These are phyloP conservation scores for Neonectria hederae DNA, from an alignment of 2,329 filamentous ascomycete species.

Conservation along the genomic window DNA sequence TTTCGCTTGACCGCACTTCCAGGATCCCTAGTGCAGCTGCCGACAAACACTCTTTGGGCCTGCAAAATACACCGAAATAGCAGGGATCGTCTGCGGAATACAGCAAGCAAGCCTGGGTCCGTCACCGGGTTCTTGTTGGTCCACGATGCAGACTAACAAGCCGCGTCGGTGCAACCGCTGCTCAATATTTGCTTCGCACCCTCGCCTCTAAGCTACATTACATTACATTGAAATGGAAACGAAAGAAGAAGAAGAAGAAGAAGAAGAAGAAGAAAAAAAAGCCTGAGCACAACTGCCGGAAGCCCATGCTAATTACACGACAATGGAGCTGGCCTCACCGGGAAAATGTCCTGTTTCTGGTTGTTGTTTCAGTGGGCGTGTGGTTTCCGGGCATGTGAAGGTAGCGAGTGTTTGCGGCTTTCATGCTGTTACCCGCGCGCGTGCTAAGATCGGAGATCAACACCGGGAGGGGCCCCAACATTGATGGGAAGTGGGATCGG, in stretches of 20 bases:
- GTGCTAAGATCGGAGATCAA: neutral
- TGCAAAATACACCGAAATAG: conserved; percentile 1
- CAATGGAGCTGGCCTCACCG: neutral
- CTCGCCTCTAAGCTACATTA: conserved; percentile 13
- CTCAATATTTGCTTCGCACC: conserved; percentile 3
- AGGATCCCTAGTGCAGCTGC: conserved; percentile 13
- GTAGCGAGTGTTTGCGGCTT: neutral
- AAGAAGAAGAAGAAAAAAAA: neutral
- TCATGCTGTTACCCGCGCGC: neutral
- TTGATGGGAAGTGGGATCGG: neutral
- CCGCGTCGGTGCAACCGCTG: conserved; percentile 7
- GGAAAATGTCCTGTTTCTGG: neutral
- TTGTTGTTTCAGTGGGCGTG: neutral
- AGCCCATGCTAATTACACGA: neutral
- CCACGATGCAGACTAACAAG: conserved; percentile 5
- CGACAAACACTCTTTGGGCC: conserved; percentile 7
- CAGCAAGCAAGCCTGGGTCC: neutral
- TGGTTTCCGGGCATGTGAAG: neutral
- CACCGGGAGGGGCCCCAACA: neutral
- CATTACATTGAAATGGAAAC: neutral
- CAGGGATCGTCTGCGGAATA: conserved; percentile 5
- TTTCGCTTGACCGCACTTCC: conserved; percentile 6
- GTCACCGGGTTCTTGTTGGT: conserved; percentile 3
- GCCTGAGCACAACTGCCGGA: neutral
- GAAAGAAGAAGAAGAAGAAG: too few species aligned